Base-by-base conservation (phyloP, 2,329 filamentous ascomycete species). In the Fusarium sp. region DNA sequence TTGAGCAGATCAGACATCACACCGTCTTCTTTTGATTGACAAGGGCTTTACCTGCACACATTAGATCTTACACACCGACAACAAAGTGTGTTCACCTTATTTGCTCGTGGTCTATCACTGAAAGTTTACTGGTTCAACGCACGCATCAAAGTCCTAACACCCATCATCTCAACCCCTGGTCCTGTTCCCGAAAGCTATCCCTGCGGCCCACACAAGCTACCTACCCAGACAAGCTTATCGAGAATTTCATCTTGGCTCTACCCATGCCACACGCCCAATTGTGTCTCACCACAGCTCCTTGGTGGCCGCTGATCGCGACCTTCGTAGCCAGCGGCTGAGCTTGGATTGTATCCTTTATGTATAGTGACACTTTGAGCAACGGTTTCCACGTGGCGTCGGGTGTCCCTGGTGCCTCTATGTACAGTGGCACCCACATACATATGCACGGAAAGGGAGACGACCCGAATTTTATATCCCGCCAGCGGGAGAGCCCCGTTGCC, bases 311-410 rank as follows among this genome's bases (percentile, higher is more conserved):
- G 55, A 50, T 60, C 49, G 31, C 60, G 42, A 48, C 58, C 13
- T 45, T 55, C 23, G 44, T 34, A 37, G 58, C 37, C 43, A 34
- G 62, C 58, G 49, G 46, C 48, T 52, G 50, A 52, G 55, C 42
- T 55, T 62, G 52, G 41, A 53, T 41, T 49, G 68, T 63, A 69
- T 58, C 49, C 49, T 58, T 48, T 25, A 69, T 65, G 53, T 63
- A 64, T 48, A 72, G 62, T 62, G 57, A 68, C 65, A 61, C 57
- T 51, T 62, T 55, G 57, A 58, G 49, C 58, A 66, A 71, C 67
- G 51, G 56, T 58, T 74, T 62, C 62, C 72, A 72, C 73, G 71
- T 72, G 69, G 71, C 70, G 61, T 45, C 61, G 63, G 63, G 52
- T 65, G 66, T 70, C 62, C 63, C 55, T 62, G 67, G 65, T 49